Percentiles rank a stretch among this genome's conserved stretches.
These are phyloP conservation scores for Pleodorina starrii DNA, from an alignment of 139 green algal genomes.

Conservation along the genomic window DNA sequence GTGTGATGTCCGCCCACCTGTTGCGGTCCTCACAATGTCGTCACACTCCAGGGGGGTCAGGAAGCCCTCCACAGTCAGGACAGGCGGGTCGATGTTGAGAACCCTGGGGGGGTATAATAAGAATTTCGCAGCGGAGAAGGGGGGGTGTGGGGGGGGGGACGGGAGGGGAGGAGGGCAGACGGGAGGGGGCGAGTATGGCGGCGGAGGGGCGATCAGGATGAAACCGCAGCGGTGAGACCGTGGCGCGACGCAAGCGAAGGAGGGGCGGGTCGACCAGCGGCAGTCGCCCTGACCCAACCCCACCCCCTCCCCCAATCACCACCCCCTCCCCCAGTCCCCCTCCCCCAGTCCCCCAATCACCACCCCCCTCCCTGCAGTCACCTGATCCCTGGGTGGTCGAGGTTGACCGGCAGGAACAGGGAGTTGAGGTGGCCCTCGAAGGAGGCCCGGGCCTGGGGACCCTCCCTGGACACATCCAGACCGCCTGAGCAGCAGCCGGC, in stretches of 20 bases:
- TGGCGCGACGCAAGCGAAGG: no score
- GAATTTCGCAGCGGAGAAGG: not conserved
- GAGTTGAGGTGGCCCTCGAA: not conserved
- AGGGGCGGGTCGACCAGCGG: no score
- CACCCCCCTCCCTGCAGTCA: not conserved
- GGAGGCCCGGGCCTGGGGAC: slow-evolving; percentile 11
- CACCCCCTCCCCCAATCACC: no score
- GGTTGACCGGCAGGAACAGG: slow-evolving; percentile 42
- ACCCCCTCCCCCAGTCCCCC: no score
- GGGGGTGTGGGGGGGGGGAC: no score
- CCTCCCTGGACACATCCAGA: slow-evolving; percentile 11
- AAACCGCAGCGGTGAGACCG: no score
- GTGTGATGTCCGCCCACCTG: not conserved
- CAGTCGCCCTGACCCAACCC: no score
- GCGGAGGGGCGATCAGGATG: no score
- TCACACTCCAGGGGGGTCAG: slow-evolving; percentile 63
- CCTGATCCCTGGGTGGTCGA: slow-evolving; percentile 16
- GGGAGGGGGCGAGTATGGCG: not conserved
- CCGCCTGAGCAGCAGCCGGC: not conserved
- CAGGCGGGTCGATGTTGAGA: slow-evolving; percentile 74
- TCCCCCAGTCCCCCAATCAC: no score
- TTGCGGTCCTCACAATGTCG: not conserved
- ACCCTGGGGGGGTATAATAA: slow-evolving; percentile 42
- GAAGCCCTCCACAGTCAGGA: slow-evolving; percentile 72
- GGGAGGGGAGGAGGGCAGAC: not conserved